Evolutionary conservation across 768 basidiomycete genomes (phyloP), one percentile per base, ranked within the genome.

Genomic region (Lactarius pseudohatsudake): DNA sequence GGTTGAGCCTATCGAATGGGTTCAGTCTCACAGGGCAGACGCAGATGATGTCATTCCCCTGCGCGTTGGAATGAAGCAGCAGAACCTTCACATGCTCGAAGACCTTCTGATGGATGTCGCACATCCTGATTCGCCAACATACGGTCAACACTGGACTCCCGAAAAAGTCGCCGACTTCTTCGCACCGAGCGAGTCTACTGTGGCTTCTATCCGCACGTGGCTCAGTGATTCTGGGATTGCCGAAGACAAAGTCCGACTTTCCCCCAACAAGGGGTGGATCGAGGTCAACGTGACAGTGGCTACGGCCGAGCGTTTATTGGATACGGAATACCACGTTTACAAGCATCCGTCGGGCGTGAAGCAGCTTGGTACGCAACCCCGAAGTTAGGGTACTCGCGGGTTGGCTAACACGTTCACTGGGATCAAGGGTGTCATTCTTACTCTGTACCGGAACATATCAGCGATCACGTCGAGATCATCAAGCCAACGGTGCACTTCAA

Each of bases 121-220:
- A 1, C 78, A 81, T 62, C 82, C 82, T 6, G 68, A 72, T n/a
- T 84, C 82, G 11, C 72, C 77, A 22, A 75, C 74, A 63, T 83
- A 82, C 54, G 82, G 82, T 1, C 75, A 79, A 50, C 82, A 84
- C 62, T 82, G 81, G 80, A 74, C 79, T 1, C 72, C 81, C 1
- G 71, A 67, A 15, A 66, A 76, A 38, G 72, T 83, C 56, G 79
- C 78, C 26, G 74, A 78, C 26, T 77, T 71, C 53, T 83, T 83
- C 58, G 77, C 80, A 0, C 82, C 82, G 0, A 76, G 74, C 57
- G 61, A 68, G 26, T 75, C 78, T 43, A 77, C 79, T 0, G 70
- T 81, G 8, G 68, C 73, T 0, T 66, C 75, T 7, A 81, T 83
- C 15, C 74, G 69, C 22, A 65, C 65, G n/a, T 83, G 82, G 82